Conservation (phyloP, 1,284 basidiomycete genomes). For the Fomitiporia mediterranea region DNA sequence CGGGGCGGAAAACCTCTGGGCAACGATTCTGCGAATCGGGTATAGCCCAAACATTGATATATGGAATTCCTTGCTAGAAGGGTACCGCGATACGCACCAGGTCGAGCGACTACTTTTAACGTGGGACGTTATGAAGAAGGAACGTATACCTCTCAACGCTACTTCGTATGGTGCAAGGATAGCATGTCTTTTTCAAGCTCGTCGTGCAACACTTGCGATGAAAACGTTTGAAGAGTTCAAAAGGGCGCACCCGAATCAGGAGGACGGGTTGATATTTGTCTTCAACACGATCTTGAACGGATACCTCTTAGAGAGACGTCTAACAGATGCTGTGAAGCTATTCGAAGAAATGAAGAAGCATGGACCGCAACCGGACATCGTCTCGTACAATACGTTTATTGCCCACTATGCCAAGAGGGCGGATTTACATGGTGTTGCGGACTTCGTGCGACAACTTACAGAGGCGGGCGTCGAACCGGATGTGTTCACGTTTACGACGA, state of each 20-base stretch:
- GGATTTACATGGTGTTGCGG: slow-evolving; percentile 53
- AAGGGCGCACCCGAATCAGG: slow-evolving; percentile 27
- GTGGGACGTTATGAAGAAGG: slow-evolving; percentile 57
- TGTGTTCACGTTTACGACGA: slow-evolving; percentile 75
- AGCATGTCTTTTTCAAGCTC: slow-evolving; percentile 45
- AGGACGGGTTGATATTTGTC: slow-evolving; percentile 36
- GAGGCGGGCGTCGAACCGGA: slow-evolving; percentile 57
- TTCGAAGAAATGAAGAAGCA: slow-evolving; percentile 43
- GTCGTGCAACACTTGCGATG: slow-evolving; percentile 42
- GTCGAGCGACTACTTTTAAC: slow-evolving; percentile 43
- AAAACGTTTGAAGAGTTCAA: slow-evolving; percentile 49
- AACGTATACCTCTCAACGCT: slow-evolving; percentile 48
- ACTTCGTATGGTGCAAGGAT: slow-evolving; percentile 61
- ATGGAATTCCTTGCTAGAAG: slow-evolving; percentile 65
- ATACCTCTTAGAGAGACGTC: slow-evolving; percentile 42
- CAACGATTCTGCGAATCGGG: slow-evolving; percentile 49
- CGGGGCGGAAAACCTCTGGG: slow-evolving; percentile 57
- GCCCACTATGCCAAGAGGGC: slow-evolving; percentile 55
- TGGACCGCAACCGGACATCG: slow-evolving; percentile 61
- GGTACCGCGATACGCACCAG: slow-evolving; percentile 46
- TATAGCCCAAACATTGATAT: slow-evolving; percentile 44
- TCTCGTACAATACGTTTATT: slow-evolving; percentile 77
- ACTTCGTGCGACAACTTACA: slow-evolving; percentile 51
- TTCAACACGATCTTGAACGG: slow-evolving; percentile 65
- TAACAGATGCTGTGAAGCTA: slow-evolving; percentile 42